A percentile compares a stretch with the other conserved stretches of the same genome.
phyloP scores from a whole-genome alignment of 1,284 basidiomycete genomes.

The Rhodotorula mucilaginosa region DNA sequence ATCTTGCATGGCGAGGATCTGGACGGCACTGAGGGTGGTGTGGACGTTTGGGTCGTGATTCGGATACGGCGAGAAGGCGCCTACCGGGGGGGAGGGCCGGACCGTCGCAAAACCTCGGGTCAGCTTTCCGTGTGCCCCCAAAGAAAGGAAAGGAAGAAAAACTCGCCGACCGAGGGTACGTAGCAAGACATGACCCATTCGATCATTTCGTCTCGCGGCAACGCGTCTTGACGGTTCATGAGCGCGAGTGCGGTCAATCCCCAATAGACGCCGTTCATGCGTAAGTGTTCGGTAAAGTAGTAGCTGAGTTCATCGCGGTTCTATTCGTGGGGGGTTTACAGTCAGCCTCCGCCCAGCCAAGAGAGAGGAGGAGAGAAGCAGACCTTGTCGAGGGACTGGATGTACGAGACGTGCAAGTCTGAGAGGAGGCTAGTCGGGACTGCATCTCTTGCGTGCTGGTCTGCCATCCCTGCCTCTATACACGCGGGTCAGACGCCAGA shows the following conservation, averaged over 20 bases:
- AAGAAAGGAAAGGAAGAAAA: neutral
- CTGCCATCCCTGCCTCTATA: neutral
- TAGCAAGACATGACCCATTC: slow-evolving; percentile 90
- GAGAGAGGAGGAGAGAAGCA: slow-evolving; percentile 31
- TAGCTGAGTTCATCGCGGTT: slow-evolving; percentile 83
- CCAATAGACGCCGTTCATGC: slow-evolving; percentile 97
- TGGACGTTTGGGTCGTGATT: slow-evolving; percentile 88
- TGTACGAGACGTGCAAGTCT: slow-evolving; percentile 66
- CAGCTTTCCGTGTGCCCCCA: slow-evolving; percentile 5
- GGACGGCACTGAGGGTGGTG: slow-evolving; percentile 84
- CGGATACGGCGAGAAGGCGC: slow-evolving; percentile 87
- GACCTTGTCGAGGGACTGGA: slow-evolving; percentile 69
- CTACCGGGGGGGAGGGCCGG: slow-evolving; percentile 51
- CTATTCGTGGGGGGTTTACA: slow-evolving; percentile 50
- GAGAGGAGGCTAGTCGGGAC: slow-evolving; percentile 45
- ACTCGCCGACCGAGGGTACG: slow-evolving; percentile 78
- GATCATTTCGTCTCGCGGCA: slow-evolving; percentile 79
- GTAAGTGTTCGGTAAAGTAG: slow-evolving; percentile 88
- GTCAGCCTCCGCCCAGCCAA: neutral
- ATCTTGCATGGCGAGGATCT: slow-evolving; percentile 83
- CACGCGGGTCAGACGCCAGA: neutral
- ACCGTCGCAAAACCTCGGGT: neutral
- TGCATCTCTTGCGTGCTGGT: neutral
- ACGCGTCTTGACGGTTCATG: slow-evolving; percentile 71
- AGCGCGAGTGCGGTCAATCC: slow-evolving; percentile 81